Percentiles rank a stretch among this genome's conserved stretches.
phyloP scores from a whole-genome alignment of 257 asterid genomes.

The Linaria vulgaris region DNA sequence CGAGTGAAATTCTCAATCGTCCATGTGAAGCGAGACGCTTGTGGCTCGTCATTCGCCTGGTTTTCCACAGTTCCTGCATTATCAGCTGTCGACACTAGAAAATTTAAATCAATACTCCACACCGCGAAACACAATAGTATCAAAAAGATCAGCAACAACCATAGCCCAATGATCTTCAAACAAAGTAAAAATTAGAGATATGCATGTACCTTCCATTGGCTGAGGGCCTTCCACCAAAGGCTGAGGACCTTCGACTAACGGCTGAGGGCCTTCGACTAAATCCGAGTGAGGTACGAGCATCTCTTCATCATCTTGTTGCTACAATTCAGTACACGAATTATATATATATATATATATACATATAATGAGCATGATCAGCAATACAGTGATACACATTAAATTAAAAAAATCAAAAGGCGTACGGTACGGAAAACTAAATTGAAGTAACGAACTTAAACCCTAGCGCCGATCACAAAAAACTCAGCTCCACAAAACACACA shows the following conservation, averaged over 20 bases:
- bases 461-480: no score
- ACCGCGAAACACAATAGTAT: constrained; percentile 13
- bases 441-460: no score
- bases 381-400: no score
- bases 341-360: no score
- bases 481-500: no score
- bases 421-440: no score
- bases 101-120: background rate
- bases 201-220: constrained; percentile 57
- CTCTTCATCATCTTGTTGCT: constrained; percentile 80
- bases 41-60: constrained; percentile 85
- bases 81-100: constrained; percentile 49
- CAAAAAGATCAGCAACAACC: constrained; percentile 4
- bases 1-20: constrained; percentile 75
- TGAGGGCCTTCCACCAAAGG: constrained; percentile 21
- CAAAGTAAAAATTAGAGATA: no score
- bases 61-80: constrained; percentile 66
- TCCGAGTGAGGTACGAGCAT: constrained; percentile 79
- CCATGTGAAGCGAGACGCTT: constrained; percentile 80
- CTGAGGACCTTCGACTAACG: constrained; percentile 76
- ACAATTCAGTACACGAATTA: background rate
- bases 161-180: no score
- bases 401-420: no score
- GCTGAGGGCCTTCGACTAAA: constrained; percentile 78
- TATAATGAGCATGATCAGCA: no score